Percentiles rank a stretch among this genome's conserved stretches.
phyloP scores from a whole-genome alignment of 106 monocot genomes.

The Ottelia alismoides region DNA sequence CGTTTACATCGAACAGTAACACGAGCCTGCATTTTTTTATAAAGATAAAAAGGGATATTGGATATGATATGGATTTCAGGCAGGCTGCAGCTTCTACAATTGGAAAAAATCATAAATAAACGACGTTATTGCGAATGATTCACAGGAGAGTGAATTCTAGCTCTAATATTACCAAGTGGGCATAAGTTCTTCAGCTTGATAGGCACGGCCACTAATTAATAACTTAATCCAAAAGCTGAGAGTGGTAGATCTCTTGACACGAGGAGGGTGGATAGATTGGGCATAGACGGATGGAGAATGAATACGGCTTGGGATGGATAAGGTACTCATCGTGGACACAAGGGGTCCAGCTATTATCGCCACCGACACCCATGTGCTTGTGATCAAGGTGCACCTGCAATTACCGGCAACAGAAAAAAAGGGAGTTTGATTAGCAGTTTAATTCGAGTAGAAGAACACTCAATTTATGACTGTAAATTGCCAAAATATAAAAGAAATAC shows the following conservation, averaged over 20 bases:
- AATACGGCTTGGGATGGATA: slow-evolving; percentile 51
- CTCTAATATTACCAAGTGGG: no score
- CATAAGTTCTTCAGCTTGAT: no score
- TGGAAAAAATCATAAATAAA: no score
- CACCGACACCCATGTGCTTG: slow-evolving; percentile 93
- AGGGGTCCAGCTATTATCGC: slow-evolving; percentile 95
- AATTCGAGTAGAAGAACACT: background rate
- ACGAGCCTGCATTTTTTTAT: no score
- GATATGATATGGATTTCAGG: no score
- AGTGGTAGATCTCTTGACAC: slow-evolving; percentile 45
- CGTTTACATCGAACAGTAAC: no score
- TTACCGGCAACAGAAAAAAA: background rate
- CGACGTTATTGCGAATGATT: no score
- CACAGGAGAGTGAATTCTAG: no score
- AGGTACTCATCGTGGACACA: slow-evolving; percentile 72
- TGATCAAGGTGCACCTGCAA: slow-evolving; percentile 94
- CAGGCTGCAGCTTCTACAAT: no score
- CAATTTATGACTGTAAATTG: no score
- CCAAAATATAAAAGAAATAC: slow-evolving; percentile 15
- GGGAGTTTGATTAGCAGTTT: background rate
- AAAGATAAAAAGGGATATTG: no score
- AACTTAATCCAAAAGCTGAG: slow-evolving; percentile 30
- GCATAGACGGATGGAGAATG: slow-evolving; percentile 57
- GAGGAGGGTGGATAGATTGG: slow-evolving; percentile 50
- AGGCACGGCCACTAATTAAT: no score